phyloP scores from a whole-genome alignment of 2,329 filamentous ascomycete genomes.

The Xylariales sp. region DNA sequence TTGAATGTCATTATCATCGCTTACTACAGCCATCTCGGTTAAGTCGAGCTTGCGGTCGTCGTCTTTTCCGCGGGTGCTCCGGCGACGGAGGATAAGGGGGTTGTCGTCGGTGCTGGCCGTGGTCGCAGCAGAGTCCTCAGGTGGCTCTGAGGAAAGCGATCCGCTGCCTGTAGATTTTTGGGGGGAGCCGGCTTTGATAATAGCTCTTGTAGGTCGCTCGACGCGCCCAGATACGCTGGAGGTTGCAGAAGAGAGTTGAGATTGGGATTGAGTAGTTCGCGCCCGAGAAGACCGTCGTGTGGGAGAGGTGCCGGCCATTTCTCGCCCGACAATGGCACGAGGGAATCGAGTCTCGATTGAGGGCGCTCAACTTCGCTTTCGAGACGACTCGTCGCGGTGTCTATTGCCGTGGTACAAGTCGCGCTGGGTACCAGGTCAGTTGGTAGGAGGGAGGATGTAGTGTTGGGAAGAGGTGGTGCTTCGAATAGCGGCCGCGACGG shows the following conservation, averaged over 20 bases:
- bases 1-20: constrained; percentile 69
- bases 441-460: too few species aligned
- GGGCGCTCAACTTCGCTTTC: background rate
- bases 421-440: too few species aligned
- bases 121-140: constrained; percentile 52
- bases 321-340: constrained; percentile 15
- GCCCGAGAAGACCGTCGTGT: constrained; percentile 88
- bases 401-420: too few species aligned
- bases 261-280: constrained; percentile 71
- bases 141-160: constrained; percentile 66
- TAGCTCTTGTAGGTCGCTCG: constrained; percentile 69
- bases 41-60: constrained; percentile 48
- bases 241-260: constrained; percentile 73
- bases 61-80: constrained; percentile 71
- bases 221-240: constrained; percentile 72
- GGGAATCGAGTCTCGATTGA: constrained; percentile 15
- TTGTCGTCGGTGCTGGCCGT: constrained; percentile 50
- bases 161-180: constrained; percentile 71
- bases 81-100: constrained; percentile 65
- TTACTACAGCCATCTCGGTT: constrained; percentile 42
- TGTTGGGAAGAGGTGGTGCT: too few species aligned
- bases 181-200: constrained; percentile 68
- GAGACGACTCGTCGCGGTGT: background rate
- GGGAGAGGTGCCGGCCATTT: constrained; percentile 52
- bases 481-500: too few species aligned